These are phyloP conservation scores for Mucor indicus DNA, from an alignment of 371 early-diverging fungal species.

Conservation along the genomic window DNA sequence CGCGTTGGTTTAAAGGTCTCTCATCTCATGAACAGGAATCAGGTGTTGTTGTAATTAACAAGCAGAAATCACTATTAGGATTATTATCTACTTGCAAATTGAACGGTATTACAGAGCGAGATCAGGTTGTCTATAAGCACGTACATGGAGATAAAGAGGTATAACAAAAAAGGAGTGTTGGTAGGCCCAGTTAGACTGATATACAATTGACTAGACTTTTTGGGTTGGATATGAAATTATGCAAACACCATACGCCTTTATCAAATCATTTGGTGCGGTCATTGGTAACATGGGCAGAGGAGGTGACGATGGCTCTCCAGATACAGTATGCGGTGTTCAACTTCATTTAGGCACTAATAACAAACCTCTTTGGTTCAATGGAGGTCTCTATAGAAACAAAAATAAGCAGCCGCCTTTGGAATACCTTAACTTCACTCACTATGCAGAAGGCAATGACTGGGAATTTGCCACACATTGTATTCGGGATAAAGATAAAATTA, in stretches of 20 bases:
- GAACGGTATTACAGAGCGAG: slow-evolving; percentile 42
- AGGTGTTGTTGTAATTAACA: slow-evolving; percentile 55
- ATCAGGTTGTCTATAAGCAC: slow-evolving; percentile 33
- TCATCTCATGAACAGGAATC: slow-evolving; percentile 52
- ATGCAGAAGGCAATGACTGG: slow-evolving; percentile 24
- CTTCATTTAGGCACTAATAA: slow-evolving; percentile 36
- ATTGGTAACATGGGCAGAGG: slow-evolving; percentile 43
- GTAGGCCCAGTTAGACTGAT: background rate
- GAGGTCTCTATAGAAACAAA: slow-evolving; percentile 45
- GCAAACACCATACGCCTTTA: slow-evolving; percentile 55
- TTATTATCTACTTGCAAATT: slow-evolving; percentile 48
- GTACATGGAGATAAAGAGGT: slow-evolving; percentile 53
- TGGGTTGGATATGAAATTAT: slow-evolving; percentile 59
- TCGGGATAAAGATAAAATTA: slow-evolving; percentile 19
- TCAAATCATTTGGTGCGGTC: slow-evolving; percentile 51
- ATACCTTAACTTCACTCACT: slow-evolving; percentile 34
- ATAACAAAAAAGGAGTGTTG: background rate
- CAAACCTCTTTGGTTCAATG: slow-evolving; percentile 48
- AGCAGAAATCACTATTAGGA: slow-evolving; percentile 42
- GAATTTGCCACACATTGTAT: slow-evolving; percentile 26
- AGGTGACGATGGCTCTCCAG: slow-evolving; percentile 34
- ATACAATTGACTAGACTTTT: slow-evolving; percentile 31
- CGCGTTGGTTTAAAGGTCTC: slow-evolving; percentile 26
- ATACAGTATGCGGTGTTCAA: slow-evolving; percentile 49
- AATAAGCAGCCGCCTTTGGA: slow-evolving; percentile 15